Conservation (phyloP, 306 rosid species). For the Rosa persica region DNA sequence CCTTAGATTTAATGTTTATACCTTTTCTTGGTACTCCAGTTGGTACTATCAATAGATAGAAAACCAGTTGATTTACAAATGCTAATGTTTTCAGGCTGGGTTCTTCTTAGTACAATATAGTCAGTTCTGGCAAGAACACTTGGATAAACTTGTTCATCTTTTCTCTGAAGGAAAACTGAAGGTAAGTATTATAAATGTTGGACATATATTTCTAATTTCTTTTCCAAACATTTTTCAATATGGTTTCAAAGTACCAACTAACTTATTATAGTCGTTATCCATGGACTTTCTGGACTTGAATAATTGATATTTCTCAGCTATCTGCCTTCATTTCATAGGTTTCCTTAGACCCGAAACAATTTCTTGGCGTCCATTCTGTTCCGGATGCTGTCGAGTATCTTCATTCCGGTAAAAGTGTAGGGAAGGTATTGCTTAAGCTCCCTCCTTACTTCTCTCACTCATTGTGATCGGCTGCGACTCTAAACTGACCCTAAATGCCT, state of each 20-base stretch:
- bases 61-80: background rate
- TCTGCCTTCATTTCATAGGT: slow-evolving; percentile 45
- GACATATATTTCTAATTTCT: background rate
- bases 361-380: slow-evolving; percentile 68
- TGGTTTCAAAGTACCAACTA: background rate
- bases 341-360: slow-evolving; percentile 72
- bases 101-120: slow-evolving; percentile 87
- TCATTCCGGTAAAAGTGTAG: slow-evolving; percentile 93
- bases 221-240: background rate
- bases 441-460: background rate
- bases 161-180: slow-evolving; percentile 70
- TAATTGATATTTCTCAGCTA: background rate
- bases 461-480: background rate
- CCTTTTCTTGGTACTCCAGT: too few relatives aligned
- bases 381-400: slow-evolving; percentile 93
- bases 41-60: background rate
- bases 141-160: slow-evolving; percentile 64
- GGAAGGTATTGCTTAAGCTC: slow-evolving; percentile 63
- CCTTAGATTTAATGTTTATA: background rate
- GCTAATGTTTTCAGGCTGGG: slow-evolving; percentile 61
- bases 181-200: slow-evolving; percentile 31
- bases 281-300: background rate
- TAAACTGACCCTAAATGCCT: background rate
- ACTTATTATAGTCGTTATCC: background rate
- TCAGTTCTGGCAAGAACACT: slow-evolving; percentile 85